phyloP scores from a whole-genome alignment of 352 stramenopile genomes.

The Phytophthora lateralis region DNA sequence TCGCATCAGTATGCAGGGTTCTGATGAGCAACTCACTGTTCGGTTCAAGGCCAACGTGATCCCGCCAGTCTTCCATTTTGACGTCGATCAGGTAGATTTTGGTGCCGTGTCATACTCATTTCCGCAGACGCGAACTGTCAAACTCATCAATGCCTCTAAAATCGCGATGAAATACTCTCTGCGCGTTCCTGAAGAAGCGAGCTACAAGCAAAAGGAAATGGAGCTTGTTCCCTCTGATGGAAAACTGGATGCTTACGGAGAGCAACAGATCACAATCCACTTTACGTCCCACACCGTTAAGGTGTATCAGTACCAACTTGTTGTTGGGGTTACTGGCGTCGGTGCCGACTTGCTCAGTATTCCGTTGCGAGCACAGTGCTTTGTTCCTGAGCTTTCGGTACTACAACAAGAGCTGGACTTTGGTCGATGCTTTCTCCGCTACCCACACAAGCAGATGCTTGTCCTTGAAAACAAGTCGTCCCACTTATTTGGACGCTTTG shows the following conservation, averaged over 20 bases:
- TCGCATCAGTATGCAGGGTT: slow-evolving; percentile 87
- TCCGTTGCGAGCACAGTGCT: slow-evolving; percentile 89
- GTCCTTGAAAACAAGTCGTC: slow-evolving; percentile 87
- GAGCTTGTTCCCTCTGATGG: slow-evolving; percentile 77
- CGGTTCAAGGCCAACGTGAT: slow-evolving; percentile 92
- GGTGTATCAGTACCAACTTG: slow-evolving; percentile 91
- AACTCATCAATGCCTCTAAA: slow-evolving; percentile 93
- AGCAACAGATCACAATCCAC: slow-evolving; percentile 81
- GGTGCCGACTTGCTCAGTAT: slow-evolving; percentile 89
- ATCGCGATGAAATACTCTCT: slow-evolving; percentile 93
- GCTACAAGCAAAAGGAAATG: slow-evolving; percentile 92
- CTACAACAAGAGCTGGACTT: slow-evolving; percentile 84
- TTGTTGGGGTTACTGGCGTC: slow-evolving; percentile 92
- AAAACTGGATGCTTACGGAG: slow-evolving; percentile 79
- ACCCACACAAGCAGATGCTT: slow-evolving; percentile 90
- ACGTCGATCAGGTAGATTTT: slow-evolving; percentile 92
- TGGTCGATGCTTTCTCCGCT: slow-evolving; percentile 90
- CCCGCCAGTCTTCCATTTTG: slow-evolving; percentile 93
- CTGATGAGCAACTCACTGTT: slow-evolving; percentile 78
- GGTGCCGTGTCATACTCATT: slow-evolving; percentile 93
- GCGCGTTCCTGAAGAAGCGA: slow-evolving; percentile 91
- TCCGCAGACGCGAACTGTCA: slow-evolving; percentile 66
- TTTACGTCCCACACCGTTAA: slow-evolving; percentile 92
- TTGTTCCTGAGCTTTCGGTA: slow-evolving; percentile 81
- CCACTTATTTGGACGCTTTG: slow-evolving; percentile 84